These are phyloP conservation scores for Colletotrichum acutatum DNA, from an alignment of 2,329 filamentous ascomycete species.

Conservation along the genomic window DNA sequence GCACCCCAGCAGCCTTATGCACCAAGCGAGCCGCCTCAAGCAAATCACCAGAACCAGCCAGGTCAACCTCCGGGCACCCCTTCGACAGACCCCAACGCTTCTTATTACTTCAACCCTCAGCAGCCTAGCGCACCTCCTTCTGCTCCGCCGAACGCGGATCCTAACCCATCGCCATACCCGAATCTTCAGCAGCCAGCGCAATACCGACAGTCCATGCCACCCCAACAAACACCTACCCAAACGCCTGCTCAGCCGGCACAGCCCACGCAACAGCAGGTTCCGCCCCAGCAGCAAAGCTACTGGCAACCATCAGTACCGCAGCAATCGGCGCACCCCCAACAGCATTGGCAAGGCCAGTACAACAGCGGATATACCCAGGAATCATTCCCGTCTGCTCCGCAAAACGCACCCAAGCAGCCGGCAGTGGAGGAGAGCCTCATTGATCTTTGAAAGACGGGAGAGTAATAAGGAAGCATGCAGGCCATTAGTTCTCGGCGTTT, in stretches of 20 bases:
- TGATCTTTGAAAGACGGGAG: slow-evolving; percentile 66
- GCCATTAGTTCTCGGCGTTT: slow-evolving; percentile 29
- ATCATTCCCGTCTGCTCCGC: slow-evolving; percentile 73
- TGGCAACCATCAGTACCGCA: slow-evolving; percentile 48
- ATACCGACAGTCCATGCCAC: slow-evolving; percentile 54
- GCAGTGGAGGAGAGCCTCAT: slow-evolving; percentile 82
- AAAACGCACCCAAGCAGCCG: slow-evolving; percentile 68
- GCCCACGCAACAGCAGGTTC: slow-evolving; percentile 41
- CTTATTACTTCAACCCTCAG: slow-evolving; percentile 67
- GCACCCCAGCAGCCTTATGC: slow-evolving; percentile 45
- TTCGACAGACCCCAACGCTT: slow-evolving; percentile 62
- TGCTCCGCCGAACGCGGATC: slow-evolving; percentile 51
- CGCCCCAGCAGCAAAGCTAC: slow-evolving; percentile 43
- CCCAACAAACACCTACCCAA: slow-evolving; percentile 39
- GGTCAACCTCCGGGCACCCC: slow-evolving; percentile 40
- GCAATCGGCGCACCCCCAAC: slow-evolving; percentile 42
- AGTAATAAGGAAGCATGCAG: slow-evolving; percentile 15
- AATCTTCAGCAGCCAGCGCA: slow-evolving; percentile 60
- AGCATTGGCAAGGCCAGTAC: slow-evolving; percentile 41
- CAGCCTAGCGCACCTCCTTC: slow-evolving; percentile 44
- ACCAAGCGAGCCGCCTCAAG: slow-evolving; percentile 45
- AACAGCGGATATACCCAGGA: slow-evolving; percentile 65
- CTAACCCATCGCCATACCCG: slow-evolving; percentile 62
- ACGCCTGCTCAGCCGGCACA: slow-evolving; percentile 51
- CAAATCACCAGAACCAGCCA: slow-evolving; percentile 42